phyloP scores from a whole-genome alignment of 129 eudicot species.

The Arctium lappa region DNA sequence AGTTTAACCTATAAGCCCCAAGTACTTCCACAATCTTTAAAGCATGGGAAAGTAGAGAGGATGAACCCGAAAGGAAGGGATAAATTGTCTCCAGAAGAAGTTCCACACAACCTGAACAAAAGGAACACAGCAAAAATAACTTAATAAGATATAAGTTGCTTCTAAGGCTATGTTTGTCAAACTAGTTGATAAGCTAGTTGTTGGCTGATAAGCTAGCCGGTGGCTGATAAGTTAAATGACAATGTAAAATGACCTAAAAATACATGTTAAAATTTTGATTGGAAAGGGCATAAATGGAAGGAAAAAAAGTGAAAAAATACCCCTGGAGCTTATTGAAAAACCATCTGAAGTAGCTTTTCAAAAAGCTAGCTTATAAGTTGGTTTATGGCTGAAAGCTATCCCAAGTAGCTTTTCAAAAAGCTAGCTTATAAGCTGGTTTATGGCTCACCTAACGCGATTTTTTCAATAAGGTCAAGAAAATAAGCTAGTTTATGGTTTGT shows the following conservation, averaged over 20 bases:
- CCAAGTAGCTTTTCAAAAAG: not conserved
- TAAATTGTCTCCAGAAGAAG: constrained; percentile 81
- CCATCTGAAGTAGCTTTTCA: not conserved
- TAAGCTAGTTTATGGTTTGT: not conserved
- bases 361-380: not conserved
- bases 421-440: no score
- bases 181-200: not conserved
- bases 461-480: not conserved
- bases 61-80: constrained; percentile 78
- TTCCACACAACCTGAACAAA: constrained; percentile 78
- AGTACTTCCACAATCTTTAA: constrained; percentile 92
- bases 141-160: constrained; percentile 5
- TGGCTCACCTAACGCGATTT: no score
- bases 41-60: constrained; percentile 68
- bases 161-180: not conserved
- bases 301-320: not conserved
- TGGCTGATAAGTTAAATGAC: not conserved
- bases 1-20: constrained; percentile 79
- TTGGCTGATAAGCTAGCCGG: not conserved
- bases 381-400: not conserved
- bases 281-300: no score
- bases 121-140: not conserved
- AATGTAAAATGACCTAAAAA: not conserved
- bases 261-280: no score
- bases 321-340: no score